Evolutionary conservation across 495 filamentous ascomycete genomes (phyloP).

Genomic region (Hapsidospora chrysogenum): DNA sequence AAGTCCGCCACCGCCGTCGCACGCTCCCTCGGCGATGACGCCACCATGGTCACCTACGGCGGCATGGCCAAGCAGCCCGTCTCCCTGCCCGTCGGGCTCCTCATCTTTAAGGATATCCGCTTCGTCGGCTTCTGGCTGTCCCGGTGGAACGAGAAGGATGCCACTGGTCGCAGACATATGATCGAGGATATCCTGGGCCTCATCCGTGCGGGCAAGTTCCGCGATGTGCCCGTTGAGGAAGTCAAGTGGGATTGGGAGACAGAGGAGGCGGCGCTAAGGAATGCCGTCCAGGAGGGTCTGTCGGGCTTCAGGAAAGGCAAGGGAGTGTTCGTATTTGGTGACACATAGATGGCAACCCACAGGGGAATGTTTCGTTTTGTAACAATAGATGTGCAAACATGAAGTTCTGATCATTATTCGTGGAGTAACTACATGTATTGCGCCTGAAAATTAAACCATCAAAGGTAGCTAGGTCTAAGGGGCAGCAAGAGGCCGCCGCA

Average conservation of each 20-base stretch:
- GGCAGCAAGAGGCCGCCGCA: no score
- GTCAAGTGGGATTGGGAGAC: slow-evolving; percentile 70
- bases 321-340: slow-evolving; percentile 66
- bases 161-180: slow-evolving; percentile 55
- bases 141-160: slow-evolving; percentile 65
- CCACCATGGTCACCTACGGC: slow-evolving; percentile 80
- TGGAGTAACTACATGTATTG: no score
- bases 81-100: slow-evolving; percentile 51
- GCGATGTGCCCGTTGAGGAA: slow-evolving; percentile 63
- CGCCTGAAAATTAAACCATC: no score
- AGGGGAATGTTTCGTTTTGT: no score
- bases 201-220: slow-evolving; percentile 58
- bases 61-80: slow-evolving; percentile 84
- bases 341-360: slow-evolving; percentile 14
- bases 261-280: slow-evolving; percentile 43
- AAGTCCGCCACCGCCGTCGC: slow-evolving; percentile 59
- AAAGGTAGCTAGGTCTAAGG: no score
- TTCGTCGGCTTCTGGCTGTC: slow-evolving; percentile 94
- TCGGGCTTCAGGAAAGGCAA: slow-evolving; percentile 72
- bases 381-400: no score
- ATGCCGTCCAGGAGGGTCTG: slow-evolving; percentile 68
- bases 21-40: slow-evolving; percentile 44
- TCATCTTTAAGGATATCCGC: slow-evolving; percentile 80
- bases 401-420: no score
- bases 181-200: slow-evolving; percentile 67